These are phyloP conservation scores for Myxozyma kluyveri DNA, from an alignment of 805 yeast genomes.

Conservation along the genomic window DNA sequence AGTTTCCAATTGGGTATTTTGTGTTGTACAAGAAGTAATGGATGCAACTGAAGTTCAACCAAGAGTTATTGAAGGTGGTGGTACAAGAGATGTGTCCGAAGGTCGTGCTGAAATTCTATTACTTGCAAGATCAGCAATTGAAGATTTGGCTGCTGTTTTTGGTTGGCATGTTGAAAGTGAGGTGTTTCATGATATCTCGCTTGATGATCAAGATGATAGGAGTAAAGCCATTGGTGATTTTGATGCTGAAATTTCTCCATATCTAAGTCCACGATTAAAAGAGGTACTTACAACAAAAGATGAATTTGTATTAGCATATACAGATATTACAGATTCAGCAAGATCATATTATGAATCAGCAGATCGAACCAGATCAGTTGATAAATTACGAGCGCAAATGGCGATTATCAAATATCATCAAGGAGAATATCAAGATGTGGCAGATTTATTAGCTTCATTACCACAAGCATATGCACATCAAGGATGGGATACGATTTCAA, in stretches of 20 bases:
- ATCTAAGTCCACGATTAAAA: constrained; percentile 29
- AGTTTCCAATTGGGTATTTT: constrained; percentile 39
- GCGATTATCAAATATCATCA: constrained; percentile 65
- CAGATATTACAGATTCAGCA: constrained; percentile 55
- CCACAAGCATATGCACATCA: constrained; percentile 63
- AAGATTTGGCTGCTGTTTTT: constrained; percentile 33
- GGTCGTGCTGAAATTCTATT: constrained; percentile 45
- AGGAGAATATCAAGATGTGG: constrained; percentile 58
- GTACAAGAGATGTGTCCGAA: constrained; percentile 39
- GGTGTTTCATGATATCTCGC: constrained; percentile 16
- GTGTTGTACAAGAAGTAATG: constrained; percentile 46
- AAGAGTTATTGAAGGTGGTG: constrained; percentile 34
- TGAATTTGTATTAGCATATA: constrained; percentile 45
- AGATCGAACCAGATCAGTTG: constrained; percentile 62
- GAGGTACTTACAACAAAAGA: constrained; percentile 38
- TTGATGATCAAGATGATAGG: neutral
- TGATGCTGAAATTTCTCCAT: neutral
- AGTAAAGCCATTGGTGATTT: neutral
- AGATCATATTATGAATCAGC: constrained; percentile 53
- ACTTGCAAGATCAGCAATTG: constrained; percentile 41
- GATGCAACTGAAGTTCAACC: constrained; percentile 32
- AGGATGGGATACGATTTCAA: constrained; percentile 75
- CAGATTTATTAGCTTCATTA: constrained; percentile 61
- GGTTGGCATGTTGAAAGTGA: constrained; percentile 22
- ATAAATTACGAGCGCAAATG: constrained; percentile 71